phyloP scores from a whole-genome alignment of 2,329 filamentous ascomycete species.

The Colletotrichum plurivorum region DNA sequence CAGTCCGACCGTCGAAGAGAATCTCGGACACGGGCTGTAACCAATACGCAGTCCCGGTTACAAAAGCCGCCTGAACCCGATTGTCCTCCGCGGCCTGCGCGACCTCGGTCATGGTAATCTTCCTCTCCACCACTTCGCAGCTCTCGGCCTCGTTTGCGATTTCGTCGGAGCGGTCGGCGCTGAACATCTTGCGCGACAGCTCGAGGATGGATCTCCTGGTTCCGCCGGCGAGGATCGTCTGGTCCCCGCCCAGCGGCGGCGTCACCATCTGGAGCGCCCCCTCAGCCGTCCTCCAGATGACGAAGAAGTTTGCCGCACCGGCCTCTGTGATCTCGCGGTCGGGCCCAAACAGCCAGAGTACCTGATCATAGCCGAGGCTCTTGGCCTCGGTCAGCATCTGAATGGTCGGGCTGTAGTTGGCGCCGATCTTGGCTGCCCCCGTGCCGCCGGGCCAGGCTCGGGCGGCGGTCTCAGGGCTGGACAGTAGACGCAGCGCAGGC shows the following conservation, averaged over 20 bases:
- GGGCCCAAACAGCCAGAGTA: constrained; percentile 35
- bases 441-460: constrained; percentile 34
- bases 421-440: constrained; percentile 34
- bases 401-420: constrained; percentile 42
- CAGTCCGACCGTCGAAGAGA: constrained; percentile 74
- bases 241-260: not conserved
- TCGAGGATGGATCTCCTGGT: constrained; percentile 16
- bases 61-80: constrained; percentile 85
- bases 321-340: constrained; percentile 31
- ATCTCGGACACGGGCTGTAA: constrained; percentile 58
- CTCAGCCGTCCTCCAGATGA: constrained; percentile 4
- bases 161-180: constrained; percentile 48
- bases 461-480: not conserved
- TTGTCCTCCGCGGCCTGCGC: constrained; percentile 80
- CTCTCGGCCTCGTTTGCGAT: constrained; percentile 54
- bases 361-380: constrained; percentile 33
- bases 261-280: constrained; percentile 3
- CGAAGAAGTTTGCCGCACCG: constrained; percentile 23
- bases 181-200: constrained; percentile 9
- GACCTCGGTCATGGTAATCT: constrained; percentile 86
- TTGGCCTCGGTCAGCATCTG: constrained; percentile 27
- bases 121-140: constrained; percentile 82
- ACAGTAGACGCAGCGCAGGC: not conserved
- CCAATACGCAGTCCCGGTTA: constrained; percentile 86
- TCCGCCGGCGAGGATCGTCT: constrained; percentile 11